These are phyloP conservation scores for Sinapis alba DNA, from an alignment of 441 rosid species.

Conservation along the genomic window DNA sequence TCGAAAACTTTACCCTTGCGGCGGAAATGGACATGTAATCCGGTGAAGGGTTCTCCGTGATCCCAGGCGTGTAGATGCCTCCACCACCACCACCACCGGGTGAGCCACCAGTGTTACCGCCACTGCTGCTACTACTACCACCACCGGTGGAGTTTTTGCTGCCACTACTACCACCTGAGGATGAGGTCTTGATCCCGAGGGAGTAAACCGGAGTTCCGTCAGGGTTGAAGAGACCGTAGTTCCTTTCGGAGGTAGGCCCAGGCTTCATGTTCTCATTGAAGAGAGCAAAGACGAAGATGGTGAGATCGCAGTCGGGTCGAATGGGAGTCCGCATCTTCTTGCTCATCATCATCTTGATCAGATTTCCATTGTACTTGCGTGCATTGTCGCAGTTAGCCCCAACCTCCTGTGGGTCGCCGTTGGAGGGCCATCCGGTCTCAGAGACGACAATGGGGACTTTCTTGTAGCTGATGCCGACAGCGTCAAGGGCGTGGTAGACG, in stretches of 20 bases:
- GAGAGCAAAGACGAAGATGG: constrained; percentile 80
- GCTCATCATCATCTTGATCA: constrained; percentile 59
- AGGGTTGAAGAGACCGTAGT: constrained; percentile 88
- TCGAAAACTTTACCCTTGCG: constrained; percentile 49
- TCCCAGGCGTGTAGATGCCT: constrained; percentile 33
- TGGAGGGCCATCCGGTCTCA: constrained; percentile 98
- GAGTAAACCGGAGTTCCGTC: constrained; percentile 79
- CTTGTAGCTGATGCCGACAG: constrained; percentile 62
- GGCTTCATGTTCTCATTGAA: constrained; percentile 96
- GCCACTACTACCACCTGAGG: constrained; percentile 5
- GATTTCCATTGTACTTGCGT: constrained; percentile 79
- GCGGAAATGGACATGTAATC: constrained; percentile 84
- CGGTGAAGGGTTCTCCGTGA: constrained; percentile 60
- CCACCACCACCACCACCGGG: constrained; percentile 33
- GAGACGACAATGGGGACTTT: constrained; percentile 73
- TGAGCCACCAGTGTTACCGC: constrained; percentile 33
- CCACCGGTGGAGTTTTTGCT: constrained; percentile 32
- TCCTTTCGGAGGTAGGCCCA: constrained; percentile 95
- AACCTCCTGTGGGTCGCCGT: constrained; percentile 73
- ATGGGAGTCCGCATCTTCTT: constrained; percentile 80
- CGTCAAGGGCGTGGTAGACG: constrained; percentile 65
- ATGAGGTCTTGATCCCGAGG: constrained; percentile 45
- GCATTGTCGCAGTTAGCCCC: constrained; percentile 88
- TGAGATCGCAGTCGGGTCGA: constrained; percentile 69
- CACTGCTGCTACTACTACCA: constrained; percentile 20